These are phyloP conservation scores for Brassica balearica DNA, from an alignment of 441 rosid genomes.

Conservation along the genomic window DNA sequence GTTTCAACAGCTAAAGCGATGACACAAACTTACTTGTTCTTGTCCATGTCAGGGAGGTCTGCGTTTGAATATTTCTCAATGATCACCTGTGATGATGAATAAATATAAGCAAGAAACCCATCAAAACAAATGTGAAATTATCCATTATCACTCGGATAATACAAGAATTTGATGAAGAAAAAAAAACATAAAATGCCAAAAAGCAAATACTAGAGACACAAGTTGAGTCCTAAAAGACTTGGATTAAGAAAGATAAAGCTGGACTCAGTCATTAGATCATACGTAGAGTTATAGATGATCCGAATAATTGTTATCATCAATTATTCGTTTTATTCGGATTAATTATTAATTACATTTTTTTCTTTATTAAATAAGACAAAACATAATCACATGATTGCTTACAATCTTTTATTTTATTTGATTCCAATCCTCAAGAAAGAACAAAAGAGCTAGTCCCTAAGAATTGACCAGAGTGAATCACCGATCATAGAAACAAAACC, in stretches of 20 bases:
- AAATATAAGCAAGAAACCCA: neutral
- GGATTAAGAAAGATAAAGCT: neutral
- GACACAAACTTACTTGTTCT: conserved; percentile 72
- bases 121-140: no score
- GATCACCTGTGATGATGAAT: conserved; percentile 60
- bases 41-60: conserved; percentile 88
- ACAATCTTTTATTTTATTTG: neutral
- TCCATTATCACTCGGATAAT: no score
- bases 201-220: neutral
- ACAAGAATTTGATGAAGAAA: no score
- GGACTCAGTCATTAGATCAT: conserved; percentile 20
- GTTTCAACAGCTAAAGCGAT: neutral
- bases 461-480: conserved; percentile 23
- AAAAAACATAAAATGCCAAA: neutral
- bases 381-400: neutral
- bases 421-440: neutral
- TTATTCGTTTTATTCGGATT: neutral
- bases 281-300: neutral
- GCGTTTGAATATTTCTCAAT: conserved; percentile 80
- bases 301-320: neutral
- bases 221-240: neutral
- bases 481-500: neutral
- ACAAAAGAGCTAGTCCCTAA: neutral
- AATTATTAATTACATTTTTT: neutral
- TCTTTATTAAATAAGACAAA: neutral